Percentiles rank a stretch among this genome's conserved stretches.
Evolutionary conservation across 176 grass and related monocot genomes (phyloP).

Genomic region (Bothriochloa decipiens): DNA sequence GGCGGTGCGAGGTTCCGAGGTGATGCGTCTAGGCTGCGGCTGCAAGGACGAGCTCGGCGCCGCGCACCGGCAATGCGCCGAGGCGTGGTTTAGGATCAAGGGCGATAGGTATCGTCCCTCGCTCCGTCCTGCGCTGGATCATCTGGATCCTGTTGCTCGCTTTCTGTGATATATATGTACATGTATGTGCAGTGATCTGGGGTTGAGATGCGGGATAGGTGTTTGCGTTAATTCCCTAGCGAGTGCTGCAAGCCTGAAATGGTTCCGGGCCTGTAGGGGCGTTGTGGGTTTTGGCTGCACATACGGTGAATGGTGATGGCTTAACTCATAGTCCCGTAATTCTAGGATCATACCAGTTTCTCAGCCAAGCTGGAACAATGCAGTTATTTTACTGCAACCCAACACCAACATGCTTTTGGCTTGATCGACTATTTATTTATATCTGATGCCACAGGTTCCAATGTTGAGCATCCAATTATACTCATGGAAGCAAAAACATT

Average conservation of each 20-base stretch:
- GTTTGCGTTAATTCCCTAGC: neutral
- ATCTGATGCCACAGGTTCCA: neutral
- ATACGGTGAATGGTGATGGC: neutral
- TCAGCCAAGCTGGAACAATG: neutral
- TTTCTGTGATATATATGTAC: neutral
- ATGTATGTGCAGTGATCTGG: neutral
- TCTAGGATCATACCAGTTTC: neutral
- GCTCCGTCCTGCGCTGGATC: neutral
- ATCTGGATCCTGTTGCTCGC: neutral
- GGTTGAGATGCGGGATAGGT: neutral
- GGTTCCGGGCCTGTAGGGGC: neutral
- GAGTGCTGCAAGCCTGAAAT: too few species aligned
- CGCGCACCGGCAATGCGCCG: conserved; percentile 74
- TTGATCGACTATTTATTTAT: neutral
- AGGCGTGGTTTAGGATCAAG: conserved; percentile 80
- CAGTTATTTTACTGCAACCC: too few species aligned
- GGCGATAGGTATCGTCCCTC: conserved; percentile 54
- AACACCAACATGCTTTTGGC: neutral
- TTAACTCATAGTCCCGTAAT: neutral
- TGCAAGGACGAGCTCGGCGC: conserved; percentile 73
- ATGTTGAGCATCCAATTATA: neutral
- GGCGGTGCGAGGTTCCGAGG: conserved; percentile 36
- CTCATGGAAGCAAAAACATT: neutral
- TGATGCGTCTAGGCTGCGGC: conserved; percentile 64
- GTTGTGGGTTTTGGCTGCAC: neutral